Evolutionary conservation across 2,329 filamentous ascomycete genomes (phyloP).

Genomic region (Dichotomopilus funicola): DNA sequence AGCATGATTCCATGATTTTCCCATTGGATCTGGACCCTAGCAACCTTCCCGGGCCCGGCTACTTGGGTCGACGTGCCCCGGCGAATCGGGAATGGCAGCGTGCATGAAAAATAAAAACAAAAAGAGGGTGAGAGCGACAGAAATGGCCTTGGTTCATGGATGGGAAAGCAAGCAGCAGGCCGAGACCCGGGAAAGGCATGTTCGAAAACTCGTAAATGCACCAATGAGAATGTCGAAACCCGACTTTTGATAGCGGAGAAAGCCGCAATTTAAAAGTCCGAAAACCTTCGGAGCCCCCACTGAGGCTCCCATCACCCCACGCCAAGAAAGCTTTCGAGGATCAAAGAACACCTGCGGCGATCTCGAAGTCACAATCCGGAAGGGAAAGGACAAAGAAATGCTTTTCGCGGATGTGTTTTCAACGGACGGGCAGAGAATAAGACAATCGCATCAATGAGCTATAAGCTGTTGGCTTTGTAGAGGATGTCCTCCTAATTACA

Average conservation of each 20-base stretch:
- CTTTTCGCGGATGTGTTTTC: neutral
- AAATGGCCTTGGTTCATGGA: neutral
- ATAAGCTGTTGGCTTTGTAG: too few species aligned
- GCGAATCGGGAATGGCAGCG: conserved; percentile 5
- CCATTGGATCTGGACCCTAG: neutral
- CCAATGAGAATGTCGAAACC: neutral
- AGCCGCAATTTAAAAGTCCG: conserved; percentile 5
- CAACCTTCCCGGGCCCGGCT: neutral
- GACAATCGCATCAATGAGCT: too few species aligned
- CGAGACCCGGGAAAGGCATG: neutral
- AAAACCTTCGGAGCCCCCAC: conserved; percentile 9
- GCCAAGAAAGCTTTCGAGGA: conserved; percentile 6
- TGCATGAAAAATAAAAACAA: neutral
- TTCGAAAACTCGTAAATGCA: neutral
- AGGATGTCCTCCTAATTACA: too few species aligned
- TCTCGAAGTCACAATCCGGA: too few species aligned
- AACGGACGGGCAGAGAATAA: too few species aligned
- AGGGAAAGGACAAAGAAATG: neutral
- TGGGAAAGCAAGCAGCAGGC: neutral
- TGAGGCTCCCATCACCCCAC: conserved; percentile 3
- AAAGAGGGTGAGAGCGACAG: too few species aligned
- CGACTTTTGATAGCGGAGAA: neutral
- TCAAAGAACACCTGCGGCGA: neutral
- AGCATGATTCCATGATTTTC: neutral
- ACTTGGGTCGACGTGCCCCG: neutral